Base-by-base conservation (phyloP, 352 stramenopile species). In the Peronospora farinosa region DNA sequence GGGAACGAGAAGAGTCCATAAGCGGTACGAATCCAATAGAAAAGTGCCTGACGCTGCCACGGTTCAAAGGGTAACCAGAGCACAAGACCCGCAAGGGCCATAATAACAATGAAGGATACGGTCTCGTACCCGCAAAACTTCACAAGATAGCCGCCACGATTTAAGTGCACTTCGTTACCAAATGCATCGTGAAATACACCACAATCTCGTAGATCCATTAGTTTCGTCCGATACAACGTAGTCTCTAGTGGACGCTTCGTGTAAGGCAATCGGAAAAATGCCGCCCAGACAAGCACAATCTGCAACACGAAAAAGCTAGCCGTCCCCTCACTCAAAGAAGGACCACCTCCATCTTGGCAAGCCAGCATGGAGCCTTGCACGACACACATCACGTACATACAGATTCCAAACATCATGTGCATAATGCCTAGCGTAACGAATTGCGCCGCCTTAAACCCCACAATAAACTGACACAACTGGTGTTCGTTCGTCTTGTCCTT, bases 401-500 rank as follows among this genome's bases (percentile, higher is more conserved):
- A 56, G 9, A 92, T 54, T 2, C 82, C 84, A 30, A 85, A 68
- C 12, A 74, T 56, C 36, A 77, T 86, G 47, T 83, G 71, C 47
- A 89, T 57, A 13, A 94, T 63, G 0, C 87, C 87, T 16, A 95
- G 69, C 12, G 83, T 90, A 39, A 96, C 83, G 50, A 96, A 96
- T 55, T 95, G 86, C 5, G 84, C 83, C n/a, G 74, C 76, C 40
- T 96, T 91, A 65, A 96, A 96, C 12, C 83, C 80, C 13, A 96
- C 78, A 41, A 96, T 96, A 33, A 96, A 96, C 50, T 96, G 74
- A 47, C 84, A 95, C n/a, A 96, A 62, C 51, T 95, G 86, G 49
- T 94, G 88, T 60, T 96, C 87, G 61, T 96, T 89, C 25, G 79
- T 91, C 56, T 95, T 95, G 72, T 96, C 85, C 57, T 95, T 92